Evolutionary conservation across 139 green algal species (phyloP).

Genomic region (Auxenochlorella protothecoides): DNA sequence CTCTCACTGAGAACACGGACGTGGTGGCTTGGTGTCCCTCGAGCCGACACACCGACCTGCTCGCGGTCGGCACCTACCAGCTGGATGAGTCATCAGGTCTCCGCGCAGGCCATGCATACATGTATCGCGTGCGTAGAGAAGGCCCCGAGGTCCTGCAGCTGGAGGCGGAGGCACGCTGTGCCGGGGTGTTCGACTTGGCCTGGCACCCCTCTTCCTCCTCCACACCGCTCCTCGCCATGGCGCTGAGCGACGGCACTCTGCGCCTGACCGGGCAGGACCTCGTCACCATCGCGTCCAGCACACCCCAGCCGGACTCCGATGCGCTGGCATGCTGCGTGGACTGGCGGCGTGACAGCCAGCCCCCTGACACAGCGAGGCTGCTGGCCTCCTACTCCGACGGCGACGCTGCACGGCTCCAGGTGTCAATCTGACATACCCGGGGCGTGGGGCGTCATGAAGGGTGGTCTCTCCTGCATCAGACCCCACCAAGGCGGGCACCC

Average conservation of each 20-base stretch:
- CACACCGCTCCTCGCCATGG: slow-evolving; percentile 8
- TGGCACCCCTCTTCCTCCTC: slow-evolving; percentile 9
- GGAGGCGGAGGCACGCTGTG: not conserved
- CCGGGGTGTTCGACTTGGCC: slow-evolving; percentile 21
- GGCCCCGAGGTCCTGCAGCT: too few species aligned
- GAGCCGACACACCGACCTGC: not conserved
- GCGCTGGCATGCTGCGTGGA: slow-evolving; percentile 8
- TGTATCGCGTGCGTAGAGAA: slow-evolving; percentile 18
- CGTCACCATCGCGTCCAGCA: not conserved
- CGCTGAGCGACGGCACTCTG: slow-evolving; percentile 19
- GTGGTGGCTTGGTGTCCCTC: slow-evolving; percentile 23
- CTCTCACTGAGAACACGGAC: slow-evolving; percentile 2
- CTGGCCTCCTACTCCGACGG: too few species aligned
- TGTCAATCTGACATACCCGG: too few species aligned
- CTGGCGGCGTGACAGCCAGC: not conserved
- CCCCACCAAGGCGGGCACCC: too few species aligned
- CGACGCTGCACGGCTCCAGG: too few species aligned
- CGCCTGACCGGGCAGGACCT: not conserved
- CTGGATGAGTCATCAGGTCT: slow-evolving; percentile 38
- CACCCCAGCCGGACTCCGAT: not conserved
- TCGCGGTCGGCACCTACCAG: slow-evolving; percentile 61
- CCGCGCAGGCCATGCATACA: slow-evolving; percentile 35
- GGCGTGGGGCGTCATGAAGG: too few species aligned
- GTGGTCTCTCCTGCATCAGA: too few species aligned
- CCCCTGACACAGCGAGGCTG: not conserved